Base-by-base conservation (phyloP, 2,329 filamentous ascomycete species). In the Mycogone perniciosa region DNA sequence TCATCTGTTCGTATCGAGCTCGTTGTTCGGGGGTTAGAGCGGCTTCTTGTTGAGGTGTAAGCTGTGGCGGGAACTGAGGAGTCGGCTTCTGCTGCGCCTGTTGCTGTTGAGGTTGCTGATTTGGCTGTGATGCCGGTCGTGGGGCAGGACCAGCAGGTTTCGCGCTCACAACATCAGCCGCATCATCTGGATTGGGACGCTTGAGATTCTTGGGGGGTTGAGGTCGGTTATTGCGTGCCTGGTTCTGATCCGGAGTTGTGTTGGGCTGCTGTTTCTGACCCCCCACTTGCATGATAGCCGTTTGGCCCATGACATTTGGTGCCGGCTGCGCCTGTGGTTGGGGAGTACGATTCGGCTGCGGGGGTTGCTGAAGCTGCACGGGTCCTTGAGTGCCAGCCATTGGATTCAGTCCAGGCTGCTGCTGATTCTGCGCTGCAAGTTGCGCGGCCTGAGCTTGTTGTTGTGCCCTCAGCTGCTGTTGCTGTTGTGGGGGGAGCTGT, bases 341-440 rank as follows among this genome's bases (percentile, higher is more conserved):
- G 61, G 70, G 57, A 6, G 61, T 54, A 47, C 66, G 64, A 42
- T 55, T 62, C 59, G 56, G 59, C 56, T 82, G 79, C 71, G 77
- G 79, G 42, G 71, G 74, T 52, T 78, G 77, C 53, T 80, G 79
- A 7, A 72, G 67, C 52, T 79, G 75, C 55, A 78, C 77, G 50
- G 77, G 77, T 3, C 70, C 70, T 55, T 74, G 76, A 45, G 75
- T 75, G 3, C 67, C 63, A 30, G 73, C 6, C 62, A 76, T 70
- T 27, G 71, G 71, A 29, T 64, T 67, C 53, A 71, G 65, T 4
- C 62, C 63, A 34, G 65, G 63, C 40, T 67, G 64, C 46, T 68
- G 70, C 48, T 71, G 69, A 11, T 62, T 64, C 13, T 53, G 51
- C 10, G 65, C 63, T 52, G 63, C 68, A 30, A 59, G 67, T 56